These are phyloP conservation scores for Penicillium turbatum DNA, from an alignment of 495 filamentous ascomycete species.

Conservation along the genomic window DNA sequence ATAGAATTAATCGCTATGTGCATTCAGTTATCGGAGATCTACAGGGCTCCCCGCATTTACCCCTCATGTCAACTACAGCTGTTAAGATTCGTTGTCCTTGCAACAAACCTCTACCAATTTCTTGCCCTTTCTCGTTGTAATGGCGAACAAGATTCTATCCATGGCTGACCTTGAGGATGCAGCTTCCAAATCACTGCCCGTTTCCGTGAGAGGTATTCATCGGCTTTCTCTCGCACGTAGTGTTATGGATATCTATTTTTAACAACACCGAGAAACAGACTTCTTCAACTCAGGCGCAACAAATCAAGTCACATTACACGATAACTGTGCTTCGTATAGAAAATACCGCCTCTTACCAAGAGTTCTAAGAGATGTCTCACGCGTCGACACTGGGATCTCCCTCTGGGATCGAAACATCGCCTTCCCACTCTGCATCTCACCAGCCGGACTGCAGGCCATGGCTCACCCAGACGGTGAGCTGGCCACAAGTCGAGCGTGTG, in stretches of 20 bases:
- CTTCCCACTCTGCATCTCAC: conserved; percentile 46
- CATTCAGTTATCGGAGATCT: too few species aligned
- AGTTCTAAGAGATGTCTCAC: conserved; percentile 48
- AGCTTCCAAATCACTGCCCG: conserved; percentile 11
- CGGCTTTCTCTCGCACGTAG: background rate
- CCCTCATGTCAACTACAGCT: background rate
- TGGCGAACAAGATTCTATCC: conserved; percentile 15
- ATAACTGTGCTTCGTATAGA: conserved; percentile 41
- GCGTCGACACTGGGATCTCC: conserved; percentile 37
- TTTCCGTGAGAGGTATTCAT: conserved; percentile 16
- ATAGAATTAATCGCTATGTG: too few species aligned
- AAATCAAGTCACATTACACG: conserved; percentile 40
- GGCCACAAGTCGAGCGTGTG: conserved; percentile 56
- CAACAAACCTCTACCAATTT: background rate
- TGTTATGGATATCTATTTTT: background rate
- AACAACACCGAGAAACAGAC: conserved; percentile 21
- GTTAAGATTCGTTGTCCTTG: background rate
- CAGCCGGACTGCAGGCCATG: conserved; percentile 61
- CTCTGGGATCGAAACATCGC: conserved; percentile 37
- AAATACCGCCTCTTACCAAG: conserved; percentile 48
- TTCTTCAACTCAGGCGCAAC: conserved; percentile 48
- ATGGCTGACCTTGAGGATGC: conserved; percentile 20
- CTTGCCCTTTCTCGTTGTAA: background rate
- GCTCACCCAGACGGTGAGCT: conserved; percentile 65
- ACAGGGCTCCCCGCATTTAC: conserved; percentile 4